Evolutionary conservation across 2,329 filamentous ascomycete species (phyloP).

Genomic region (Dendryphion nanum): DNA sequence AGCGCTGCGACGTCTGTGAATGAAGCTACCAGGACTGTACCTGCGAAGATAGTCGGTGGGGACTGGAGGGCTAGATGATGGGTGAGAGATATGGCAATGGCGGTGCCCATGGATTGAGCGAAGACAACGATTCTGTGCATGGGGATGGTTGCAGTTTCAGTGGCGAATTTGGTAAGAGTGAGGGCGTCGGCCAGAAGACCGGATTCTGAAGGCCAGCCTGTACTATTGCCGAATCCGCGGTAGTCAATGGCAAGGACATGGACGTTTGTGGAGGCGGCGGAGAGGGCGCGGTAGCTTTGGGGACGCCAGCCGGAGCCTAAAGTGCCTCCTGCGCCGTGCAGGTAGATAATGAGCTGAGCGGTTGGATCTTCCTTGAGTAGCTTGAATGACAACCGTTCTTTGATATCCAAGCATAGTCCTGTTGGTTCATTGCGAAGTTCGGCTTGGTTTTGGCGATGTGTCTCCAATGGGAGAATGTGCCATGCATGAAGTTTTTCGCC

Average conservation of each 20-base stretch:
- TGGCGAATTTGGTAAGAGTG: slow-evolving; percentile 54
- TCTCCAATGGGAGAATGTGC: slow-evolving; percentile 50
- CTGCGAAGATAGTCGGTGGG: slow-evolving; percentile 51
- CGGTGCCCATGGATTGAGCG: slow-evolving; percentile 60
- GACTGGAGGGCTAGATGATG: slow-evolving; percentile 44
- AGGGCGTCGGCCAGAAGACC: slow-evolving; percentile 57
- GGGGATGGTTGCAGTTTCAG: slow-evolving; percentile 52
- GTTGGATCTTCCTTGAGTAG: slow-evolving; percentile 63
- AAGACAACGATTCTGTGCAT: slow-evolving; percentile 58
- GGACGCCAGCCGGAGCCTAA: slow-evolving; percentile 56
- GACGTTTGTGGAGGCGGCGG: slow-evolving; percentile 50
- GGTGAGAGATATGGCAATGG: slow-evolving; percentile 47
- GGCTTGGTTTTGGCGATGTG: slow-evolving; percentile 45
- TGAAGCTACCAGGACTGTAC: slow-evolving; percentile 56
- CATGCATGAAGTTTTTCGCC: slow-evolving; percentile 48
- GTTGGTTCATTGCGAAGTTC: slow-evolving; percentile 44
- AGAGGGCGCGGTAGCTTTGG: slow-evolving; percentile 57
- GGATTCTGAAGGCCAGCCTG: slow-evolving; percentile 54
- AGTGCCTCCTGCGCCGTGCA: slow-evolving; percentile 59
- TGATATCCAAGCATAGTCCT: slow-evolving; percentile 56
- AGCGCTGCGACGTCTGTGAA: slow-evolving; percentile 56
- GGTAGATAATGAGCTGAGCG: slow-evolving; percentile 62
- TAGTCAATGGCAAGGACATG: slow-evolving; percentile 63
- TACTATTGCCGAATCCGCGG: slow-evolving; percentile 58
- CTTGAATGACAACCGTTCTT: slow-evolving; percentile 57